Evolutionary conservation across 805 yeast genomes (phyloP).

Genomic region (Saccharomycopsis olivae): DNA sequence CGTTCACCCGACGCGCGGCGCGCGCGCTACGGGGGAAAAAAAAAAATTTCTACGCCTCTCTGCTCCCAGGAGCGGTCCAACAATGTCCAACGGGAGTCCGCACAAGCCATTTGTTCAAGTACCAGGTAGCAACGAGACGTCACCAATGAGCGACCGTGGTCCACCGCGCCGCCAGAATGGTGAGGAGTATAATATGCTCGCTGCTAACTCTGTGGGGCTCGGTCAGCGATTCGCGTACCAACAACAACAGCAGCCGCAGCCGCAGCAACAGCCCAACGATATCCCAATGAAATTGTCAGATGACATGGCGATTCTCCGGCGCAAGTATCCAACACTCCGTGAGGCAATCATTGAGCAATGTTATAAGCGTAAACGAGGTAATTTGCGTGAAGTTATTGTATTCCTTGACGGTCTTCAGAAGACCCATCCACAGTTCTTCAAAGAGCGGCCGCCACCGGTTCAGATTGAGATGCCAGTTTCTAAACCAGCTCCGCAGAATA

Average conservation of each 20-base stretch:
- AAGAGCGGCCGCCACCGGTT: neutral
- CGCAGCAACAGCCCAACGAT: no score
- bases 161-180: no score
- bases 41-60: no score
- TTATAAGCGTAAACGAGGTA: constrained; percentile 23
- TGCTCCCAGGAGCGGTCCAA: no score
- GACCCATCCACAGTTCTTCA: constrained; percentile 16
- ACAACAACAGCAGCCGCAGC: no score
- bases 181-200: no score
- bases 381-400: constrained; percentile 25
- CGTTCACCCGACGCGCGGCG: no score
- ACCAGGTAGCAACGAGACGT: constrained; percentile 13
- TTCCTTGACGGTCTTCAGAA: constrained; percentile 22
- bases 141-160: no score
- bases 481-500: neutral
- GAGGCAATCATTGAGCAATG: constrained; percentile 25
- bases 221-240: no score
- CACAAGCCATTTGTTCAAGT: constrained; percentile 18
- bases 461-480: neutral
- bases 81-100: no score
- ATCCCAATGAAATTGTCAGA: constrained; percentile 20
- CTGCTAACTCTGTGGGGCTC: no score
- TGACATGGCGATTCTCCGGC: constrained; percentile 24
- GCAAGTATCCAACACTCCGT: constrained; percentile 25
- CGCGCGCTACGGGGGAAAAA: no score